Evolutionary conservation across 768 basidiomycete genomes (phyloP), one percentile per base, ranked within the genome.

Genomic region (Rhodotorula taiwanensis): DNA sequence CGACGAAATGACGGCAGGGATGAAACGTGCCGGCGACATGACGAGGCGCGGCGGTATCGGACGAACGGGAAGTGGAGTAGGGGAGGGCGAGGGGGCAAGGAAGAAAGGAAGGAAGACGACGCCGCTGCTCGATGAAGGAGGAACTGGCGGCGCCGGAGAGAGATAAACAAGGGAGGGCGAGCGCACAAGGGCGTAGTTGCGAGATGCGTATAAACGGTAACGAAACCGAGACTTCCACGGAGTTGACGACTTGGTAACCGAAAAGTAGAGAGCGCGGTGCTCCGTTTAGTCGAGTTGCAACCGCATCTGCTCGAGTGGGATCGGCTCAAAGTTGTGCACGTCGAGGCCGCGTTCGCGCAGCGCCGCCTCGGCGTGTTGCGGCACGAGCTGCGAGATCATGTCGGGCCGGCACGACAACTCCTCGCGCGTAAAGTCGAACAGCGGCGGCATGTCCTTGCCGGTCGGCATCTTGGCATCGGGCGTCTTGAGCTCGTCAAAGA

Each of bases 391-490:
- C 69, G 84, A 85, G 77, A 88, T 94, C 72, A 99, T 79, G 75
- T 97, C 95, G 56, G 95, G 94, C 67, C 92, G 86, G 72, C 95
- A 86, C 58, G 94, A 98, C 45, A 99, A 83, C 79, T 99, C 95
- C 79, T 95, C 94, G 67, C 88, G 85, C 59, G 92, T 90, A 75
- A 95, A 97, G 79, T 99, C 84, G 77, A 99, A 98, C 69, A 99
- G 78, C 39, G 82, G 82, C 3, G 95, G 95, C 78, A 97, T 89
- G 55, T 94, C 90, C 76, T 90, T 93, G 66, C 95, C 93, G 71
- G 93, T 95, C 13, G 93, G 92, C 89, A 99, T 89, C 77, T 85
- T 84, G 49, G 89, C 87, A 0, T 89, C 91, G 74, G 93, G 89
- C 47, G 81, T 82, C 67, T 90, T 84, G 72, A 99, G 77, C 78